Conservation (phyloP, 768 basidiomycete species). For the Xerocomus spinulosus region DNA sequence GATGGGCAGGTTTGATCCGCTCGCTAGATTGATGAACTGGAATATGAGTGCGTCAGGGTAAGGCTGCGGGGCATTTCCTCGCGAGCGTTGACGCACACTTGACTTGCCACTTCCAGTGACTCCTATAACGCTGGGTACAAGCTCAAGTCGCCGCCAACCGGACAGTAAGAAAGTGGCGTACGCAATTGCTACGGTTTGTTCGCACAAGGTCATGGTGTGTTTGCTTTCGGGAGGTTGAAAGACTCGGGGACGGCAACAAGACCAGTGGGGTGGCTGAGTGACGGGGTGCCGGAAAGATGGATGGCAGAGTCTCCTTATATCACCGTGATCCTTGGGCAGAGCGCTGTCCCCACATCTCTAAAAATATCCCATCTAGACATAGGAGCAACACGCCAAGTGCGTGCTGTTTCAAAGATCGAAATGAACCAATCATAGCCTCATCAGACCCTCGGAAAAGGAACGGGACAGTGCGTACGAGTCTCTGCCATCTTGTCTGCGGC, state of each 20-base stretch:
- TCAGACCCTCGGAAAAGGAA: constrained; percentile 1
- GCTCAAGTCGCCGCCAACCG: constrained; percentile 3
- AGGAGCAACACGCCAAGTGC: constrained; percentile 16
- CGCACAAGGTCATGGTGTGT: constrained; percentile 12
- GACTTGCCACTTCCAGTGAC: constrained; percentile 30
- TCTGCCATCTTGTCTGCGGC: not conserved
- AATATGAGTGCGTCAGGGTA: not conserved
- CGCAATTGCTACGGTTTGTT: constrained; percentile 24
- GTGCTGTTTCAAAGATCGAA: constrained; percentile 15
- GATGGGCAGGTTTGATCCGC: constrained; percentile 42
- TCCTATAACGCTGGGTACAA: constrained; percentile 28
- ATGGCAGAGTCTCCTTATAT: constrained; percentile 14
- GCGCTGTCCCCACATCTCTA: constrained; percentile 9
- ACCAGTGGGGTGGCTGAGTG: not conserved
- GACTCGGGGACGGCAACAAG: not conserved
- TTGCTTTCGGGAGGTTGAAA: not conserved
- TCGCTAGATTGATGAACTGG: constrained; percentile 48
- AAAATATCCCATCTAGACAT: not conserved
- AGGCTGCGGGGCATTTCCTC: not conserved
- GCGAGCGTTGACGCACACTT: constrained; percentile 17
- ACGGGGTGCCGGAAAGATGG: not conserved
- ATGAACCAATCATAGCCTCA: constrained; percentile 19
- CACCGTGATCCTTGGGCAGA: constrained; percentile 2
- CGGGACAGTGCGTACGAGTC: not conserved
- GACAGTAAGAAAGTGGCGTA: constrained; percentile 9